Conservation (phyloP, 179 eudicot genomes). For the Sideroxylon spinosum region DNA sequence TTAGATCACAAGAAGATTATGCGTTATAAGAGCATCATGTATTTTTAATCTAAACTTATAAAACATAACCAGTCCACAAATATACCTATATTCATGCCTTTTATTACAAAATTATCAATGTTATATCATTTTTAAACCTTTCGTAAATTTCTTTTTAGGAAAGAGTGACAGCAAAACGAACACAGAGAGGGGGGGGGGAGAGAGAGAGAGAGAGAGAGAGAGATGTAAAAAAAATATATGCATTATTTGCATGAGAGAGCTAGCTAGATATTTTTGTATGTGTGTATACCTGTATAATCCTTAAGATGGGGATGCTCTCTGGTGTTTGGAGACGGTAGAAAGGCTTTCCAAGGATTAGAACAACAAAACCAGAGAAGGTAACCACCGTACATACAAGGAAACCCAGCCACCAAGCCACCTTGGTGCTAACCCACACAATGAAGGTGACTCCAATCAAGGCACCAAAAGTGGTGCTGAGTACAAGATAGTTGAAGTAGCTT, state of each 20-base stretch:
- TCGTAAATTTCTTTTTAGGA: too few species aligned
- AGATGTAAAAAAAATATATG: not conserved
- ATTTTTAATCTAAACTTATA: too few species aligned
- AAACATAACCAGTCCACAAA: too few species aligned
- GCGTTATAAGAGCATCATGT: too few species aligned
- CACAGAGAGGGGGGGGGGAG: too few species aligned
- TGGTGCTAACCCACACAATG: slow-evolving; percentile 35
- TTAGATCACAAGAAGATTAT: too few species aligned
- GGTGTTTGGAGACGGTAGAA: slow-evolving; percentile 31
- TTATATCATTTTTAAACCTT: too few species aligned
- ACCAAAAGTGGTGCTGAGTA: slow-evolving; percentile 31
- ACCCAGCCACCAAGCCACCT: slow-evolving; percentile 41
- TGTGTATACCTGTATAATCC: slow-evolving; percentile 22
- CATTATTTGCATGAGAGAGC: not conserved
- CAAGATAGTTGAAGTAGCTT: slow-evolving; percentile 43
- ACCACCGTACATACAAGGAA: slow-evolving; percentile 27
- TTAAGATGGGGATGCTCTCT: slow-evolving; percentile 31
- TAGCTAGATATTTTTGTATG: not conserved
- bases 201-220: too few species aligned
- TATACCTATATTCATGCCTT: too few species aligned
- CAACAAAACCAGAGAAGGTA: slow-evolving; percentile 20
- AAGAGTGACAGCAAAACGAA: too few species aligned
- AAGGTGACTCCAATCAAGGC: slow-evolving; percentile 34
- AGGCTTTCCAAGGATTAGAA: slow-evolving; percentile 32
- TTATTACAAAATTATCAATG: too few species aligned